Conservation (phyloP, 192 early-diverging fungal genomes). For the Phlyctochytrium planicorne region DNA sequence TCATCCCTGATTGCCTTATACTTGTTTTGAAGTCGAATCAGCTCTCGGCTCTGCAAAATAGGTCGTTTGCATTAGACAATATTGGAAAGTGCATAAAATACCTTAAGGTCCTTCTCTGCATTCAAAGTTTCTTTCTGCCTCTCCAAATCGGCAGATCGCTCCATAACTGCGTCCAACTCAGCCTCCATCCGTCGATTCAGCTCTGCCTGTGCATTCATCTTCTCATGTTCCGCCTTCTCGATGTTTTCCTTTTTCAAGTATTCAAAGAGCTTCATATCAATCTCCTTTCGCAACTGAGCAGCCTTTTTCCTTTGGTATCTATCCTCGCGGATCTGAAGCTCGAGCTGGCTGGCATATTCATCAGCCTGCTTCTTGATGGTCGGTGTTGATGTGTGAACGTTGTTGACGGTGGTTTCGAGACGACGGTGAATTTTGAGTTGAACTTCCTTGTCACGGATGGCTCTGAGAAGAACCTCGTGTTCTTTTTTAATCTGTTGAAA, state of each 20-base stretch:
- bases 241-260: slow-evolving; percentile 51
- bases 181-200: slow-evolving; percentile 48
- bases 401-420: slow-evolving; percentile 56
- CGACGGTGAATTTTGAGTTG: slow-evolving; percentile 50
- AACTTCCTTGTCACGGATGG: slow-evolving; percentile 59
- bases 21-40: slow-evolving; percentile 53
- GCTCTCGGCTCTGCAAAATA: slow-evolving; percentile 43
- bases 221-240: slow-evolving; percentile 50
- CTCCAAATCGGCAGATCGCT: slow-evolving; percentile 13
- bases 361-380: slow-evolving; percentile 48
- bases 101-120: slow-evolving; percentile 53
- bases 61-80: slow-evolving; percentile 4
- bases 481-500: slow-evolving; percentile 52
- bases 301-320: slow-evolving; percentile 36
- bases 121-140: slow-evolving; percentile 42
- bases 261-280: slow-evolving; percentile 51
- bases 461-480: slow-evolving; percentile 55
- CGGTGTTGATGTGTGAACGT: slow-evolving; percentile 54
- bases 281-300: slow-evolving; percentile 40
- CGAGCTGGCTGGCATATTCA: slow-evolving; percentile 39
- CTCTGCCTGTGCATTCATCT: slow-evolving; percentile 33
- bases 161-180: slow-evolving; percentile 47
- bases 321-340: slow-evolving; percentile 42
- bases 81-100: slow-evolving; percentile 7
- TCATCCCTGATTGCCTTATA: slow-evolving; percentile 49